phyloP scores from a whole-genome alignment of 139 green algal species.

The Bryopsis sp. region DNA sequence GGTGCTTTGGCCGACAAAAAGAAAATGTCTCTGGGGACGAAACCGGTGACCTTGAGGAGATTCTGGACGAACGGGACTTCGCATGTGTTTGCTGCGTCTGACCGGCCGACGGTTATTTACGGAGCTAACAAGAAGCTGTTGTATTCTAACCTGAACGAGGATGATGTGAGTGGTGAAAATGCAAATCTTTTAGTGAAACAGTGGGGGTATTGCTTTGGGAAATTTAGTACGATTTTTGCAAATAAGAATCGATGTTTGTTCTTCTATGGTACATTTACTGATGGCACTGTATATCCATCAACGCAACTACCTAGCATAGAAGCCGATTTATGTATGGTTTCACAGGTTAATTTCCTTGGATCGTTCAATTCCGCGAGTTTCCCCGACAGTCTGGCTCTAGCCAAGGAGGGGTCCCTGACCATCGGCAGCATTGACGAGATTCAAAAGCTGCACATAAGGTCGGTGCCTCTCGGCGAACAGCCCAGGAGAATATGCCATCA shows the following conservation, averaged over 20 bases:
- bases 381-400: slow-evolving; percentile 72
- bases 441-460: slow-evolving; percentile 94
- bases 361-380: slow-evolving; percentile 66
- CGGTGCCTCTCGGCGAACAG: slow-evolving; percentile 82
- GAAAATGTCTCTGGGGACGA: slow-evolving; percentile 78
- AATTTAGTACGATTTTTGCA: too few relatives aligned
- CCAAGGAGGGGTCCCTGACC: slow-evolving; percentile 61
- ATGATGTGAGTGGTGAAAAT: slow-evolving; percentile 47
- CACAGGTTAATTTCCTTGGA: slow-evolving; percentile 67
- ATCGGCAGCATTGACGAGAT: slow-evolving; percentile 87
- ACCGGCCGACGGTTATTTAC: slow-evolving; percentile 95
- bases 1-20: slow-evolving; percentile 59
- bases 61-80: slow-evolving; percentile 26
- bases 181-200: slow-evolving; percentile 18
- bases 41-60: slow-evolving; percentile 74
- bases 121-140: slow-evolving; percentile 82
- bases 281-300: not conserved
- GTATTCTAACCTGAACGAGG: slow-evolving; percentile 95
- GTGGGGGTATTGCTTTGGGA: too few relatives aligned
- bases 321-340: not conserved
- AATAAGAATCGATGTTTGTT: too few relatives aligned
- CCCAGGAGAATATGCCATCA: slow-evolving; percentile 83
- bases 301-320: not conserved
- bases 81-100: slow-evolving; percentile 85
- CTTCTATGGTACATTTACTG: not conserved